A percentile compares a stretch with the other conserved stretches of the same genome.
Evolutionary conservation across 192 early-diverging fungal species (phyloP).

Genomic region (Coemansia sp.): DNA sequence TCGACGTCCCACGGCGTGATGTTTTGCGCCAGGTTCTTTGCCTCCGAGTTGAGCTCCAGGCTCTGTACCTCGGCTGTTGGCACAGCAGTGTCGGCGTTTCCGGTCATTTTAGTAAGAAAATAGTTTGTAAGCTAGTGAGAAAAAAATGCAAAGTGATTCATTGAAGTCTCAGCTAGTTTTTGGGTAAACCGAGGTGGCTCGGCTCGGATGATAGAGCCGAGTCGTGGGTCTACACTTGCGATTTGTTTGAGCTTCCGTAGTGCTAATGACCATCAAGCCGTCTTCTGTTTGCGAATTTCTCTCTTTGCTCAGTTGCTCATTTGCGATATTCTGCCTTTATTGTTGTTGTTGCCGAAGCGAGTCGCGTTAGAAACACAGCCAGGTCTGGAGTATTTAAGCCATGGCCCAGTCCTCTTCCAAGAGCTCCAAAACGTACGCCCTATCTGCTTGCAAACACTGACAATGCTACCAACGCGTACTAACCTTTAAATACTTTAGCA

Average conservation of each 20-base stretch:
- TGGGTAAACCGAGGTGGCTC: not conserved
- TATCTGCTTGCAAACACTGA: not conserved
- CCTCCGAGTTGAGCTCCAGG: conserved; percentile 2
- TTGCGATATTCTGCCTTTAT: not conserved
- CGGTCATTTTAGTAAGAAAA: conserved; percentile 2
- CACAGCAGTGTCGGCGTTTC: not conserved
- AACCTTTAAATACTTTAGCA: conserved; percentile 12
- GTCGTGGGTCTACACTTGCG: not conserved
- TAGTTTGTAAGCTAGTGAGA: not conserved
- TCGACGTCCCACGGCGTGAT: conserved; percentile 93
- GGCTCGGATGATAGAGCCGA: not conserved
- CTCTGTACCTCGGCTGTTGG: conserved; percentile 16
- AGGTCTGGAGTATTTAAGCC: not conserved
- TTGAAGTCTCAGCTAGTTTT: not conserved
- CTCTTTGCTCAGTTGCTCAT: not conserved
- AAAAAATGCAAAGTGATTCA: not conserved
- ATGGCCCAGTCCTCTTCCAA: conserved; percentile 4
- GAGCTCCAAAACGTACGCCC: conserved; percentile 32
- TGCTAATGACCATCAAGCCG: too few species aligned
- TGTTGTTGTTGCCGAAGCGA: not conserved
- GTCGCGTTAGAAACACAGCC: not conserved
- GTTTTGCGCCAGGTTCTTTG: conserved; percentile 21
- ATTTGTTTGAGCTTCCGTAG: too few species aligned
- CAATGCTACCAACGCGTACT: not conserved
- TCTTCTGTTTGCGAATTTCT: not conserved